A percentile compares a stretch with the other conserved stretches of the same genome.
Conservation (phyloP, 1,284 basidiomycete species). For the Anthracocystis setariae region DNA sequence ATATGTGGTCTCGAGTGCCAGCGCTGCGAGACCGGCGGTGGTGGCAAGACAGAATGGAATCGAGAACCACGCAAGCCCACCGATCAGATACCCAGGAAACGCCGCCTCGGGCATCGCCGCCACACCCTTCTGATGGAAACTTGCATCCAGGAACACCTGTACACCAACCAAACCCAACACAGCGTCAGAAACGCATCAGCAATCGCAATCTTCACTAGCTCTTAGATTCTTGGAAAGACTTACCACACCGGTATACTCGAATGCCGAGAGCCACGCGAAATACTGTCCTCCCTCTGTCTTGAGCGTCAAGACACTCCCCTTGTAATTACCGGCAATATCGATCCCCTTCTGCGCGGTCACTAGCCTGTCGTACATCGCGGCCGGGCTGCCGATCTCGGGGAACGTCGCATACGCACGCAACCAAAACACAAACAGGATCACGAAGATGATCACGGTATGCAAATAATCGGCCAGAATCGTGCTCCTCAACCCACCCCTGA, state of each 20-base stretch:
- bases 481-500: slow-evolving; percentile 53
- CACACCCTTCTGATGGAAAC: slow-evolving; percentile 59
- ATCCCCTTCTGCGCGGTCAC: slow-evolving; percentile 24
- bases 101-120: slow-evolving; percentile 55
- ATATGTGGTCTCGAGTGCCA: slow-evolving; percentile 55
- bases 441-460: slow-evolving; percentile 62
- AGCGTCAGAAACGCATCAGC: too few species aligned
- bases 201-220: too few species aligned
- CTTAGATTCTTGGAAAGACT: too few species aligned
- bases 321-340: slow-evolving; percentile 48
- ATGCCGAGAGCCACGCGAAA: slow-evolving; percentile 47
- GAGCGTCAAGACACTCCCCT: slow-evolving; percentile 43
- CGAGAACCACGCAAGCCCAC: slow-evolving; percentile 59
- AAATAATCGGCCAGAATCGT: slow-evolving; percentile 59
- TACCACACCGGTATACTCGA: slow-evolving; percentile 58
- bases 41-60: slow-evolving; percentile 59
- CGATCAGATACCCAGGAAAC: slow-evolving; percentile 58
- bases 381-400: slow-evolving; percentile 51
- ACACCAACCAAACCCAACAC: too few species aligned
- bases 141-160: slow-evolving; percentile 46
- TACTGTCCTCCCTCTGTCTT: slow-evolving; percentile 58
- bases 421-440: slow-evolving; percentile 58
- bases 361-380: slow-evolving; percentile 53
- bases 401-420: slow-evolving; percentile 54
- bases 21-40: slow-evolving; percentile 56